Evolutionary conservation across 805 yeast species (phyloP).

Genomic region (Metschnikowia cubensis): DNA sequence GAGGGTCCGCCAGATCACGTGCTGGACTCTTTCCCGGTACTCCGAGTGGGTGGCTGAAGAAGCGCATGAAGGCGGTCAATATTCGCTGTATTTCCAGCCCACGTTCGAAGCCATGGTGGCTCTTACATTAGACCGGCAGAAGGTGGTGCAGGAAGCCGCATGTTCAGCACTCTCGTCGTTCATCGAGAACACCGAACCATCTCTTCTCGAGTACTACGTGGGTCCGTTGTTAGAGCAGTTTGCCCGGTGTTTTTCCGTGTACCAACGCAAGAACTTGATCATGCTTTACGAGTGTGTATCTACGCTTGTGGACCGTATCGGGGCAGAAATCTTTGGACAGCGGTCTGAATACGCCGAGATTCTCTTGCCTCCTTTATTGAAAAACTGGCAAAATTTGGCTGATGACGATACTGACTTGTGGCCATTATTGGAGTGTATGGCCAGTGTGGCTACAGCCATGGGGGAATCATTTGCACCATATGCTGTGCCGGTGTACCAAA

Average conservation of each 20-base stretch:
- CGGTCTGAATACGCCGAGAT: conserved; percentile 55
- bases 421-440: conserved; percentile 91
- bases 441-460: conserved; percentile 82
- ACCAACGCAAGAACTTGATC: conserved; percentile 78
- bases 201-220: conserved; percentile 56
- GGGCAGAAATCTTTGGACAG: conserved; percentile 49
- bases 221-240: conserved; percentile 68
- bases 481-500: conserved; percentile 79
- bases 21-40: conserved; percentile 93
- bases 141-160: conserved; percentile 94
- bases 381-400: conserved; percentile 69
- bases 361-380: conserved; percentile 76
- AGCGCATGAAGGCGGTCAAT: conserved; percentile 57
- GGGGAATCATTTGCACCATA: conserved; percentile 84
- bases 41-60: conserved; percentile 76
- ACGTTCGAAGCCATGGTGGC: conserved; percentile 72
- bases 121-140: conserved; percentile 77
- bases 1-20: conserved; percentile 85
- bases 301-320: conserved; percentile 77
- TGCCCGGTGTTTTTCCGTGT: conserved; percentile 65
- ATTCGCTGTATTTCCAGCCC: conserved; percentile 66
- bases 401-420: conserved; percentile 85
- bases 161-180: conserved; percentile 82
- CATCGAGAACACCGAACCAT: conserved; percentile 69
- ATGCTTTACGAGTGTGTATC: conserved; percentile 87